Evolutionary conservation across 1,284 basidiomycete genomes (phyloP), one percentile per base, ranked within the genome.

Genomic region (Boletellus deceptivus): DNA sequence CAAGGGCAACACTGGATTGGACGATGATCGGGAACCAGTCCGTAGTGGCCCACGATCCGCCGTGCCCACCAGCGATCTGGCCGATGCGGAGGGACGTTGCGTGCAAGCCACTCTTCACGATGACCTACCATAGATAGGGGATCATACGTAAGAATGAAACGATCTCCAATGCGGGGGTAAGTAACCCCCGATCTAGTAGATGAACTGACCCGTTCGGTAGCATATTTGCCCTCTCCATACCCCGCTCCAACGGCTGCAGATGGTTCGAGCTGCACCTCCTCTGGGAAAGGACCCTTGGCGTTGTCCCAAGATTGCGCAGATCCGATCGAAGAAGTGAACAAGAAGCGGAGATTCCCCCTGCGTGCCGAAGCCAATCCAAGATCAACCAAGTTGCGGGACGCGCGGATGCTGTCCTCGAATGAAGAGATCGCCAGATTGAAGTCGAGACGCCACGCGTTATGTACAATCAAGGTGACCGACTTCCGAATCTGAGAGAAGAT

Each of bases 221-320:
- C 53, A 14, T 74, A 74, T 53, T 73, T 73, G 3, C 57, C 51
- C 27, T 70, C 67, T 4, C 67, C 66, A 36, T 73, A 72, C 1
- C 71, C 71, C 7, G 35, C 42, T 22, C 64, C 62, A n/a, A 62
- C 50, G 0, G 65, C 63, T n/a, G 58, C 43, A 0, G 45, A 37
- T 0, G 60, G 46, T 10, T 68, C 64, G 0, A 53, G 46, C 14
- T 66, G 46, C 0, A 67, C 52, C 3, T 59, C 57, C 46, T 73
- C 73, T 2, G 72, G 71, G 46, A 70, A 65, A 1, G 60, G 69
- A 50, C 36, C 70, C 47, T 56, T 69, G 57, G 2, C 52, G 59
- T 51, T 70, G 59, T 43, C 70, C 72, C 71, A 75, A 5, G 61
- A 60, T 34, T 67, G 64, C 0, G 67, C 63, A 25, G 67, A 63